Base-by-base conservation (phyloP, 768 basidiomycete genomes). In the Botryobasidium botryosum region DNA sequence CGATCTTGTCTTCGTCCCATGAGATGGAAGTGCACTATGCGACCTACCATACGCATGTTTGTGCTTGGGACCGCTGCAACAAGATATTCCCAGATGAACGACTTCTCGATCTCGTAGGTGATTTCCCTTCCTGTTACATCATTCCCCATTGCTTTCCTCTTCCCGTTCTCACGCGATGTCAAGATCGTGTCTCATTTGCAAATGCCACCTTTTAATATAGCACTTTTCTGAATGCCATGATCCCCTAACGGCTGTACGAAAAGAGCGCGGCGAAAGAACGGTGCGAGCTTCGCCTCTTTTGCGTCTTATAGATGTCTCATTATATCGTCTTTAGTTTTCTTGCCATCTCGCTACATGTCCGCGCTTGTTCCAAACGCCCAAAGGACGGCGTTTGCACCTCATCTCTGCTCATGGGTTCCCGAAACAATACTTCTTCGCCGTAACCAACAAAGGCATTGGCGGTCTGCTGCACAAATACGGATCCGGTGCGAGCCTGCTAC, bases 381-480 rank as follows among this genome's bases (percentile, higher is more conserved):
- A 82, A 59, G 62, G 72, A 13, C 70, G 88, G 15, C 65, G 88
- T 20, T 64, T 82, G 35, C 88, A 91, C 63, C 69, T 92, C 43
- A 83, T 91, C 37, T 69, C 77, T 53, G 72, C 67, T 12, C 88
- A 92, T 53, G 73, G 69, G 41, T 92, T 79, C 56, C 86, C 87
- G 4, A 84, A 84, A 56, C 74, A 88, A 55, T 92, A 79, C 59
- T 91, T 86, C 61, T 92, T 91, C 57, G 74, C 81, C 17, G 79
- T 92, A 17, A 88, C 84, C 13, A 90, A 90, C 61, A 87, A 83
- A 57, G 88, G 88, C 18, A 74, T 88, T 10, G 85, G 84, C 10
- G 82, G 79, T 3, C 62, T 88, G 15, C 59, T 87, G 45, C 72
- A 74, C 57, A 72, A 65, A 54, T 87, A 83, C 81, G 85, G 85